Evolutionary conservation across 768 basidiomycete genomes (phyloP), one percentile per base, ranked within the genome.

Genomic region (Mycena albidolilacea): DNA sequence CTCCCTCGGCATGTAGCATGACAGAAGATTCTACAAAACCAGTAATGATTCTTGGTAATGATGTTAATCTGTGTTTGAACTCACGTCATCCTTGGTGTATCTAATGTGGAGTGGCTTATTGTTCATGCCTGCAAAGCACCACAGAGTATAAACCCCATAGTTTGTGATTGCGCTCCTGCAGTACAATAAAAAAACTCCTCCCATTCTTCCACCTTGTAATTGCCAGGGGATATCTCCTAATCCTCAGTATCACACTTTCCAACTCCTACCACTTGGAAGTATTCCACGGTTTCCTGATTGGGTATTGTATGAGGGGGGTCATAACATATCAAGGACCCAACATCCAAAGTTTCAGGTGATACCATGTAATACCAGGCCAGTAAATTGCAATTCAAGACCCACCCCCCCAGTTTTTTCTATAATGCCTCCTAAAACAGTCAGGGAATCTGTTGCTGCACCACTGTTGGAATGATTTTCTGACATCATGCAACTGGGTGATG

Each of bases 341-440:
- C 57, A 58, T 21, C 37, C 37, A 58, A 39, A 58, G 39, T 58
- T 58, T 38, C 57, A 58, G 15, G 35, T 38, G 57, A 37, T 39
- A 39, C 35, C 17, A 5, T 38, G 57, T 37, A 58, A 58, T 58
- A 38, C 57, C 35, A 15, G 57, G 37, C 30, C 37, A 58, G 57
- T 58, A 58, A 58, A 58, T 58, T 1, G 35, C 37, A 58, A 58
- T 58, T 38, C 57, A 39, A 58, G 57, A 58, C 57, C 57, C 35
- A 9, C 57, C 57, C 57, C 57, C 57, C 57, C 57, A 39, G 57
- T 58, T 58, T 39, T 58, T 58, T 9, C 35, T 58, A 58, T 15
- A 17, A 58, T 58, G 57, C 57, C 57, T 58, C 14, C 37, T 58
- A 58, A n/a, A n/a, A n/a, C n/a, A n/a, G n/a, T n/a, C n/a, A n/a